Conservation (phyloP, 495 filamentous ascomycete species). For the Friedmanniomyces endolithicus region DNA sequence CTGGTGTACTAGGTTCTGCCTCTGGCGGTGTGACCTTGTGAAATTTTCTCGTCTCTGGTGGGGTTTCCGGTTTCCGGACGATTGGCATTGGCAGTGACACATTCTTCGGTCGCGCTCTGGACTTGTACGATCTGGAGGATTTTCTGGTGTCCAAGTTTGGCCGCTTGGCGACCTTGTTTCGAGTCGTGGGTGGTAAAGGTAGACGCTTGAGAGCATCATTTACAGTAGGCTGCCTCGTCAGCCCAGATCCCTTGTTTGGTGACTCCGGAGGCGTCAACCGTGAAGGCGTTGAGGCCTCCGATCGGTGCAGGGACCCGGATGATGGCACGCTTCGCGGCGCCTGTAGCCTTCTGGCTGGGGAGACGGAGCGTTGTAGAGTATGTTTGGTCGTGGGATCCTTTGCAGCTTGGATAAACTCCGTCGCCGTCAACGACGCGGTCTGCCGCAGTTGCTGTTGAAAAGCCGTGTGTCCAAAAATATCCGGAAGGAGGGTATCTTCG, state of each 20-base stretch:
- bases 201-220: neutral
- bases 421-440: neutral
- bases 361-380: neutral
- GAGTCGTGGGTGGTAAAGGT: neutral
- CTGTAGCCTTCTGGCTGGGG: neutral
- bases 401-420: conserved; percentile 1
- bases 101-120: neutral
- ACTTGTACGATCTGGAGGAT: neutral
- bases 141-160: neutral
- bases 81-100: neutral
- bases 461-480: neutral
- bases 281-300: neutral
- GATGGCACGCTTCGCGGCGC: neutral
- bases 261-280: neutral
- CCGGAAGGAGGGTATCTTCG: conserved; percentile 1
- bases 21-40: conserved; percentile 16
- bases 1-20: conserved; percentile 5
- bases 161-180: neutral
- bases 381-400: neutral
- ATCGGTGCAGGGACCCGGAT: neutral
- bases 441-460: neutral
- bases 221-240: neutral
- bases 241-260: neutral
- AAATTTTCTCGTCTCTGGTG: neutral
- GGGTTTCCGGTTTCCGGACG: neutral